A percentile compares a stretch with the other conserved stretches of the same genome.
phyloP scores from a whole-genome alignment of 768 basidiomycete species.

The Rubroboletus pulcherrimus region DNA sequence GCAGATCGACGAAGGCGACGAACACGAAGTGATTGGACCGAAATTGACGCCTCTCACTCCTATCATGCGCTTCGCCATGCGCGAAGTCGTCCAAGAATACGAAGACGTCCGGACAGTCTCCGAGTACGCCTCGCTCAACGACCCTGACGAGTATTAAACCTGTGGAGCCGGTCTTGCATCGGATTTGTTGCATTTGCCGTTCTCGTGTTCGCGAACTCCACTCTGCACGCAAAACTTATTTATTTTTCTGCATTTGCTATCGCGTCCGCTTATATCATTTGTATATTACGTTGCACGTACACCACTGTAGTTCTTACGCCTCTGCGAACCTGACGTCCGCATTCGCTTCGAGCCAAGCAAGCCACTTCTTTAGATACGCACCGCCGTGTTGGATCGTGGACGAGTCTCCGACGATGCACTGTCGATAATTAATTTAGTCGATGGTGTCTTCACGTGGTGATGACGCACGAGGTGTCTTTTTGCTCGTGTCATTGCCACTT shows the following conservation, averaged over 20 bases:
- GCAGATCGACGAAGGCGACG: constrained; percentile 48
- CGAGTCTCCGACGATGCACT: constrained; percentile 95
- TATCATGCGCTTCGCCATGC: constrained; percentile 82
- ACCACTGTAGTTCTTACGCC: constrained; percentile 18
- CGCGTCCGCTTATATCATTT: constrained; percentile 2
- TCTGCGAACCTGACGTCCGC: constrained; percentile 90
- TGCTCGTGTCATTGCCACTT: constrained; percentile 87
- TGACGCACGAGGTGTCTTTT: constrained; percentile 74
- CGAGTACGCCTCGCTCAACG: constrained; percentile 68
- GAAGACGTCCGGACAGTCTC: constrained; percentile 71
- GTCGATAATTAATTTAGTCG: neutral
- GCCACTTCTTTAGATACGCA: constrained; percentile 83
- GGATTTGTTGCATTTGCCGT: neutral
- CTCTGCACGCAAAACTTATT: constrained; percentile 8
- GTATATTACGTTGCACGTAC: constrained; percentile 4
- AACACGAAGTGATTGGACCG: constrained; percentile 63
- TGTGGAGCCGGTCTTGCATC: constrained; percentile 4
- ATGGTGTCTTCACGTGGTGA: constrained; percentile 1
- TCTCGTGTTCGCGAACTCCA: neutral
- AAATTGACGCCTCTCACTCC: constrained; percentile 74
- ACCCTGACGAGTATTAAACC: constrained; percentile 66
- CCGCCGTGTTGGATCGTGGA: constrained; percentile 86
- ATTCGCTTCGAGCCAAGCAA: constrained; percentile 83
- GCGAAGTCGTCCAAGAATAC: constrained; percentile 79
- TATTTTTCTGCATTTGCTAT: constrained; percentile 5